Percentiles rank a stretch among this genome's conserved stretches.
Evolutionary conservation across 345 rosid species (phyloP).

Genomic region (Firmiana major): DNA sequence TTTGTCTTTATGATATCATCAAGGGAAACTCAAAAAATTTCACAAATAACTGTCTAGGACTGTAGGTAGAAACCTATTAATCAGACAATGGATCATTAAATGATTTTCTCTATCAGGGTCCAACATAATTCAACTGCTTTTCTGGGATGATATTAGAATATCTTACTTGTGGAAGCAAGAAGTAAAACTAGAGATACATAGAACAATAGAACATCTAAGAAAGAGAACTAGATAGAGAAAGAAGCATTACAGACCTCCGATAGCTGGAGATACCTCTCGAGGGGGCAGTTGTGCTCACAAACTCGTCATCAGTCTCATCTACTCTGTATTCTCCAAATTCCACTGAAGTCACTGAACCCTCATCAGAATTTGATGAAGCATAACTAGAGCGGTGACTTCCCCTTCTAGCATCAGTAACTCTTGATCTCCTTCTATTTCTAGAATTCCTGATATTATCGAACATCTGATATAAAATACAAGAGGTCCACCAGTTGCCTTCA

Average conservation of each 20-base stretch:
- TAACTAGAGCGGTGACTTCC: conserved; percentile 63
- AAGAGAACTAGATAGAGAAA: conserved; percentile 6
- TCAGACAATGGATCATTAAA: neutral
- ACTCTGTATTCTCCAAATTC: conserved; percentile 74
- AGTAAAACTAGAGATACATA: neutral
- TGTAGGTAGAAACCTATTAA: neutral
- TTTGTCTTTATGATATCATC: neutral
- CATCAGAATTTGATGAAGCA: conserved; percentile 81
- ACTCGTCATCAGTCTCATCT: conserved; percentile 85
- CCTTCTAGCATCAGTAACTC: conserved; percentile 68
- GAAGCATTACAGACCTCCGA: conserved; percentile 56
- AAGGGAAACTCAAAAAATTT: neutral
- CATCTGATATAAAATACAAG: conserved; percentile 83
- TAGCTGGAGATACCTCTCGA: conserved; percentile 62
- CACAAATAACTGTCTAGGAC: neutral
- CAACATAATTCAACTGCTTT: neutral
- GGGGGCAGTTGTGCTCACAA: conserved; percentile 44
- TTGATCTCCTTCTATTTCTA: conserved; percentile 81
- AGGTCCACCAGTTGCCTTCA: conserved; percentile 93
- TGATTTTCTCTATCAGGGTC: neutral
- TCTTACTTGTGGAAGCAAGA: neutral
- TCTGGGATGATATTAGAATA: neutral
- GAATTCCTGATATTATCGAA: conserved; percentile 86
- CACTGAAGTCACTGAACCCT: conserved; percentile 79
- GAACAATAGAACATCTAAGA: neutral